These are phyloP conservation scores for Nicotiana rustica DNA, from an alignment of 305 asterid species.

Conservation along the genomic window DNA sequence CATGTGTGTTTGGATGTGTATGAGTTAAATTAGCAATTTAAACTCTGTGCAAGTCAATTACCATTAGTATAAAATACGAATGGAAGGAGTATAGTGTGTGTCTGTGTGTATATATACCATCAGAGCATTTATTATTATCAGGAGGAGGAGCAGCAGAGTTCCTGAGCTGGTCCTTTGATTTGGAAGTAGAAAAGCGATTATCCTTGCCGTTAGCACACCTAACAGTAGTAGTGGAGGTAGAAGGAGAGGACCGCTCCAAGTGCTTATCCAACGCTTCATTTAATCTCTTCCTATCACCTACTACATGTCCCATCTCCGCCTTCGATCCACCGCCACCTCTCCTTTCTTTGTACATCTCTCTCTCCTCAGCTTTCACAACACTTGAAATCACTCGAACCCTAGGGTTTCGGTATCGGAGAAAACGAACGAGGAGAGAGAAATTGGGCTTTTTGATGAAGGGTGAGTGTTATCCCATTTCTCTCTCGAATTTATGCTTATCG, in stretches of 20 bases:
- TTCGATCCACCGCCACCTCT: conserved; percentile 38
- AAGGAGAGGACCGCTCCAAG: conserved; percentile 37
- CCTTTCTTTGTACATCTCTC: conserved; percentile 35
- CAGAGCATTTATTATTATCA: conserved; percentile 34
- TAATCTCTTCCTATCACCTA: conserved; percentile 36
- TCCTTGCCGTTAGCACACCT: conserved; percentile 20
- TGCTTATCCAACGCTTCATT: conserved; percentile 37
- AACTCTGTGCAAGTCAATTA: neutral
- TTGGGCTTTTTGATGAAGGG: conserved; percentile 28
- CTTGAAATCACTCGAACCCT: neutral
- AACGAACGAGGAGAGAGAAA: conserved; percentile 14
- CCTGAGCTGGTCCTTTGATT: conserved; percentile 34
- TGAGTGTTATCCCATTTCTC: conserved; percentile 50
- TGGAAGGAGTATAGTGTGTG: neutral
- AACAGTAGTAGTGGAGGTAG: conserved; percentile 36
- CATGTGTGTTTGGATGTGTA: neutral
- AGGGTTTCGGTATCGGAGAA: conserved; percentile 16
- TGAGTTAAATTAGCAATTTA: neutral
- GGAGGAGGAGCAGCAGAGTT: conserved; percentile 25
- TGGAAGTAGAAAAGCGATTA: conserved; percentile 31
- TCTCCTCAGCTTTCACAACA: conserved; percentile 29
- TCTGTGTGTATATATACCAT: conserved; percentile 12
- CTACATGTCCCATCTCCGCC: conserved; percentile 35
- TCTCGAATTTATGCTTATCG: conserved; percentile 34
- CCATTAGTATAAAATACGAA: neutral